Evolutionary conservation across 2,329 filamentous ascomycete species (phyloP).

Genomic region (Meredithiella fracta): DNA sequence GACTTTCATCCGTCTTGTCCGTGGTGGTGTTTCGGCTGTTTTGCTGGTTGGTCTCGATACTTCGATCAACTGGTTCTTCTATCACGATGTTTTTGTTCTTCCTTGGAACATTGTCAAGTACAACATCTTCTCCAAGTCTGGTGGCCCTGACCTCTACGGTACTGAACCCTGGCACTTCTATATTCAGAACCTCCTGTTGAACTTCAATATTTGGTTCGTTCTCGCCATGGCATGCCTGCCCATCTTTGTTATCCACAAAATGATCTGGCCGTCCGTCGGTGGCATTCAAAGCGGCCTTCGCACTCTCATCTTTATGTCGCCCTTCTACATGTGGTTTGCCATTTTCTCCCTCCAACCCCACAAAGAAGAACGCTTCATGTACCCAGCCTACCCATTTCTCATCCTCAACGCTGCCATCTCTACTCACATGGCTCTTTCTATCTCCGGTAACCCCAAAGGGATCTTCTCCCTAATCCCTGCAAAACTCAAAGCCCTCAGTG

Average conservation of each 20-base stretch:
- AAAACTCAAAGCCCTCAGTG: slow-evolving; percentile 51
- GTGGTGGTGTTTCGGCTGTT: slow-evolving; percentile 50
- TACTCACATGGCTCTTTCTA: slow-evolving; percentile 62
- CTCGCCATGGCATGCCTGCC: slow-evolving; percentile 62
- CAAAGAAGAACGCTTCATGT: slow-evolving; percentile 98
- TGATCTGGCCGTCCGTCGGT: slow-evolving; percentile 42
- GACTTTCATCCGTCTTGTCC: slow-evolving; percentile 42
- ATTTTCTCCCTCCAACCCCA: slow-evolving; percentile 90
- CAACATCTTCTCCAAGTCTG: slow-evolving; percentile 73
- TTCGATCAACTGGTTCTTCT: slow-evolving; percentile 66
- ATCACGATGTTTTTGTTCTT: slow-evolving; percentile 59
- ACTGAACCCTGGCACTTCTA: slow-evolving; percentile 97
- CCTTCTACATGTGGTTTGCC: slow-evolving; percentile 86
- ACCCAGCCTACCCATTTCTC: slow-evolving; percentile 81
- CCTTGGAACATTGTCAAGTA: slow-evolving; percentile 90
- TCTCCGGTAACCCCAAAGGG: slow-evolving; percentile 54
- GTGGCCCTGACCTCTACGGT: slow-evolving; percentile 82
- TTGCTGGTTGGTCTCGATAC: slow-evolving; percentile 53
- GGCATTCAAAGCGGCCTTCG: slow-evolving; percentile 56
- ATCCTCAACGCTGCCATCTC: slow-evolving; percentile 76
- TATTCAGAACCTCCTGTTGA: slow-evolving; percentile 72
- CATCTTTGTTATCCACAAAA: slow-evolving; percentile 56
- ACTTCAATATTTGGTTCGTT: slow-evolving; percentile 91
- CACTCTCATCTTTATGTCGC: slow-evolving; percentile 59
- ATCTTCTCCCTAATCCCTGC: slow-evolving; percentile 57